Evolutionary conservation across 75 land plant genomes (phyloP).

Genomic region (Sequoiadendron giganteum): DNA sequence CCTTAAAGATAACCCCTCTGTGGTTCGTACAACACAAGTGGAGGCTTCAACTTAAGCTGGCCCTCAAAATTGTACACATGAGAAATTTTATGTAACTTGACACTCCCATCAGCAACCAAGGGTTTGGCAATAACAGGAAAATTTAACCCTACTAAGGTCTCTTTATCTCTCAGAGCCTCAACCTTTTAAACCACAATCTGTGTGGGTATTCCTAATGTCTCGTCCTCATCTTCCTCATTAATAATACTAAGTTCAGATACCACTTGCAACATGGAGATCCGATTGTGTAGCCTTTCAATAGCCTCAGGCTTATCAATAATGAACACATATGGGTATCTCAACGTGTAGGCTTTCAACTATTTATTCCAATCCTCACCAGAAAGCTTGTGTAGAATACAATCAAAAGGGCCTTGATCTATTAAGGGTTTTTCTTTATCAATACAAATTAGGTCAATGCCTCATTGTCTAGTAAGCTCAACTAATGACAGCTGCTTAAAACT

Average conservation of each 20-base stretch:
- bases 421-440: no score
- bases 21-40: no score
- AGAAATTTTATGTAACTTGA: conserved; percentile 74
- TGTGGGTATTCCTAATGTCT: conserved; percentile 57
- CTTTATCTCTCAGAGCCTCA: conserved; percentile 20
- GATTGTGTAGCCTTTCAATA: conserved; percentile 79
- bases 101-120: conserved; percentile 74
- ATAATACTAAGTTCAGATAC: conserved; percentile 37
- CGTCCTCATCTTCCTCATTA: conserved; percentile 12
- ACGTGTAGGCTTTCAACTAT: conserved; percentile 42
- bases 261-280: conserved; percentile 79
- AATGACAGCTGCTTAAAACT: conserved; percentile 70
- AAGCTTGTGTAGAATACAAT: conserved; percentile 93
- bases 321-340: conserved; percentile 42
- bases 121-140: conserved; percentile 91
- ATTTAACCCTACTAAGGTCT: conserved; percentile 31
- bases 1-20: no score
- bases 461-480: conserved; percentile 33
- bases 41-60: no score
- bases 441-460: conserved; percentile 69
- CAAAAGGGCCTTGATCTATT: no score
- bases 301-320: conserved; percentile 67
- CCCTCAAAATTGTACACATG: conserved; percentile 56
- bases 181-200: conserved; percentile 67
- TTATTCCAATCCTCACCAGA: conserved; percentile 58